Base-by-base conservation (phyloP, 2,329 filamentous ascomycete species). In the Sarocladium kiliense region DNA sequence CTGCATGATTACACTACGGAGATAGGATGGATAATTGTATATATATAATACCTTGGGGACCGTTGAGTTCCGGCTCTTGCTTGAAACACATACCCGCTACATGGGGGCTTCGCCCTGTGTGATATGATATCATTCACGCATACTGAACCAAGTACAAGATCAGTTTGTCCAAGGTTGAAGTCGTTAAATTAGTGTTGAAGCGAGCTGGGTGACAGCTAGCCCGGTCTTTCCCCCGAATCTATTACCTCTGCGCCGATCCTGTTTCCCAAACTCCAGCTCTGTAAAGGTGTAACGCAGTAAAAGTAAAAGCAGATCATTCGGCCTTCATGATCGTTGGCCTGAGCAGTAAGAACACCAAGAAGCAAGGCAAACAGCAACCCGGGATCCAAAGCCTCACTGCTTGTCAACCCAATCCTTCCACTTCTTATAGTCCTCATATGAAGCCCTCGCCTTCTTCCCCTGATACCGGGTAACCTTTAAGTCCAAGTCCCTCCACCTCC, bases 401-500 rank as follows among this genome's bases (percentile, higher is more conserved):
- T n/a, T 23, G 18, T 58, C 74, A 19, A 85, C 81, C 88, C 90
- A 94, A 16, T 86, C 80, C 67, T 84, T 83, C 89, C 91, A 97
- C 61, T 80, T 80, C 76, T 82, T 86, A 79, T 86, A 97, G 64
- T 93, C 88, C 1, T 69, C 71, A 68, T 89, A 96, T 50, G 72
- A 76, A 57, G 94, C 69, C 55, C 77, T 85, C 55, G 86, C 81
- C 75, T 90, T 92, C 72, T 85, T 85, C 19, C 94, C 94, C 71
- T 94, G 89, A 69, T 97, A 99, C 62, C 89, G 81, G 55, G 92
- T 85, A 2, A 94, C 84, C 62, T 85, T 85, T 68, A 96, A 77
- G 53, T 89, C 84, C 19, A 97, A 84, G 57, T 90, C 86, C 61
- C 80, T 80, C 93, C 92, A 97, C 39, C 82, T 79, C 1, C 88